These are phyloP conservation scores for Chrysoporthe cubensis DNA, from an alignment of 2,329 filamentous ascomycete genomes.

Conservation along the genomic window DNA sequence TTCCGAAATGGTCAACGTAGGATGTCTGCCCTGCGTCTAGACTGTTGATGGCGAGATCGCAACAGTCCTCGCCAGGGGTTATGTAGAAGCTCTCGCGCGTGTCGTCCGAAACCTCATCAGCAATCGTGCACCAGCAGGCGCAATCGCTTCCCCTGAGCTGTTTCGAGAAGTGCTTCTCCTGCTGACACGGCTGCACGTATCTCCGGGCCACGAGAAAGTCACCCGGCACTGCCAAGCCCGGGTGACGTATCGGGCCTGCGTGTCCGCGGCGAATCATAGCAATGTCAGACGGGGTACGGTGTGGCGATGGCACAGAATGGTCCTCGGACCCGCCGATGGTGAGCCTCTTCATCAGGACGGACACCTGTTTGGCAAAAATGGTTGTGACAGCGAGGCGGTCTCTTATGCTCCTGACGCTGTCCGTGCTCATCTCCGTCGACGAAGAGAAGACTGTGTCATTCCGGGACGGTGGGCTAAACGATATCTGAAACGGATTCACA, in stretches of 20 bases:
- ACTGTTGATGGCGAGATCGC: constrained; percentile 32
- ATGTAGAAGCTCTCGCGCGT: constrained; percentile 34
- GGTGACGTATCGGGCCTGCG: constrained; percentile 24
- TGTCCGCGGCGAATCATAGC: constrained; percentile 30
- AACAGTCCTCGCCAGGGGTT: constrained; percentile 35
- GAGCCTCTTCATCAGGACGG: constrained; percentile 41
- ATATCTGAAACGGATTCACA: constrained; percentile 17
- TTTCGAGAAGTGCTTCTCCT: constrained; percentile 21
- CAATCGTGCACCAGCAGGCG: constrained; percentile 40
- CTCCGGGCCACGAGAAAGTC: constrained; percentile 49
- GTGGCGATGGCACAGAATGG: constrained; percentile 16
- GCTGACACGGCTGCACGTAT: constrained; percentile 20
- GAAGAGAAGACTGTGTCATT: constrained; percentile 41
- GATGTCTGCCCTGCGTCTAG: constrained; percentile 31
- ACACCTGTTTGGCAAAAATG: constrained; percentile 35
- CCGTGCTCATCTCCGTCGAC: constrained; percentile 45
- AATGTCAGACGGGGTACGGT: constrained; percentile 22
- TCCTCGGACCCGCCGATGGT: constrained; percentile 26
- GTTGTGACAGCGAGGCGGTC: constrained; percentile 31
- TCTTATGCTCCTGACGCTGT: constrained; percentile 41
- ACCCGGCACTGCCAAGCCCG: constrained; percentile 48
- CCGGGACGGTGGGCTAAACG: constrained; percentile 36
- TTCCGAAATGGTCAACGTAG: constrained; percentile 48
- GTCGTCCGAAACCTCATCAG: constrained; percentile 32
- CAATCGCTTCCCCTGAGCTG: constrained; percentile 26